Percentiles rank a stretch among this genome's conserved stretches.
These are phyloP conservation scores for Stenogyne calaminthoides DNA, from an alignment of 305 asterid genomes.

Conservation along the genomic window DNA sequence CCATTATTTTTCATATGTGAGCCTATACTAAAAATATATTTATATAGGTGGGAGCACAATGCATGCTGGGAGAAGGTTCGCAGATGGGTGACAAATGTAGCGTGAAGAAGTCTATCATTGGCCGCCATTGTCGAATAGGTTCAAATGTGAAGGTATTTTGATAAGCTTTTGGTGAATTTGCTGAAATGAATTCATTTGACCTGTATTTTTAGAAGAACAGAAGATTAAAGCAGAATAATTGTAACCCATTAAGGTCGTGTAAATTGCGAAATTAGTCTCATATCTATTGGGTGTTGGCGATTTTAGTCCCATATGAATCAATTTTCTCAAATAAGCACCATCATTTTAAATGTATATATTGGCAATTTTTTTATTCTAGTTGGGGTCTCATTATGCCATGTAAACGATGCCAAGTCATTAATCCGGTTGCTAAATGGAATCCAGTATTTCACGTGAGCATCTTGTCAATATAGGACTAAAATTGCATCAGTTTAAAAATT, in stretches of 20 bases:
- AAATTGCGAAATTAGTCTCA: too few species aligned
- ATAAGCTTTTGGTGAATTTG: neutral
- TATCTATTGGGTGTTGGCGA: too few species aligned
- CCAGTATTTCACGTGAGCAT: too few species aligned
- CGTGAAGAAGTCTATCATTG: conserved; percentile 92
- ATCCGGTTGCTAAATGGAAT: too few species aligned
- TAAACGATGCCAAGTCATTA: too few species aligned
- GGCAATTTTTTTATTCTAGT: too few species aligned
- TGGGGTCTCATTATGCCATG: too few species aligned
- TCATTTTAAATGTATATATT: too few species aligned
- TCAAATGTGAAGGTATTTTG: conserved; percentile 88
- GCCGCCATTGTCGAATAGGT: conserved; percentile 97
- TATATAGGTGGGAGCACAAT: conserved; percentile 93
- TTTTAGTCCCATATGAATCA: too few species aligned
- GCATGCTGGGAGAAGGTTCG: conserved; percentile 96
- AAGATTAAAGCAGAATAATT: neutral
- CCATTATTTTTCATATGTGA: conserved; percentile 6
- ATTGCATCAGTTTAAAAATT: too few species aligned
- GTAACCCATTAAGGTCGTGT: neutral
- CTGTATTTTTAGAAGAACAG: neutral
- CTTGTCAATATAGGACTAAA: too few species aligned
- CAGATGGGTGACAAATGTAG: conserved; percentile 98
- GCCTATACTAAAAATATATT: conserved; percentile 19
- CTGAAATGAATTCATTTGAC: neutral
- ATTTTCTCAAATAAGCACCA: too few species aligned